Conservation (phyloP, 805 yeast species). For the Wickerhamiella sergipiensis region DNA sequence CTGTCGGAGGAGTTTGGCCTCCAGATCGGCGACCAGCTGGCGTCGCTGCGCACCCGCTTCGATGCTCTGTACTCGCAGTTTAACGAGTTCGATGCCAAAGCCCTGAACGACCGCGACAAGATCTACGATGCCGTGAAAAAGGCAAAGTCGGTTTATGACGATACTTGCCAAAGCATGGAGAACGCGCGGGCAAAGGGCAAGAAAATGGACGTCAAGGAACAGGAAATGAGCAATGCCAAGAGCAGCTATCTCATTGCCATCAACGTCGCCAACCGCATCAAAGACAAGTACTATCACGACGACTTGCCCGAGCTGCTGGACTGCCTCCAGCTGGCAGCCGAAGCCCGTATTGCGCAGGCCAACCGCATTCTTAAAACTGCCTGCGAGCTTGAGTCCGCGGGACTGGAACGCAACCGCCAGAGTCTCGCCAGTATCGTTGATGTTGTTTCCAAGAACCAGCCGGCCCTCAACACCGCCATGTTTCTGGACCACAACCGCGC, state of each 20-base stretch:
- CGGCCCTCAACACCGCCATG: slow-evolving; percentile 73
- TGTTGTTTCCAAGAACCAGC: slow-evolving; percentile 56
- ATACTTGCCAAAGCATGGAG: slow-evolving; percentile 70
- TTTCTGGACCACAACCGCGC: slow-evolving; percentile 71
- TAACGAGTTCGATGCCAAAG: slow-evolving; percentile 43
- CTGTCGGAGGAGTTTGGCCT: slow-evolving; percentile 46
- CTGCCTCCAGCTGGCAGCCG: slow-evolving; percentile 69
- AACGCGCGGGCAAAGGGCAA: slow-evolving; percentile 58
- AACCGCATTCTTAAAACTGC: slow-evolving; percentile 59
- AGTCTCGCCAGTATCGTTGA: slow-evolving; percentile 38
- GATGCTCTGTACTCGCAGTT: slow-evolving; percentile 43
- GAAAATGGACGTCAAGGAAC: slow-evolving; percentile 47
- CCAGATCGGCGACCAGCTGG: slow-evolving; percentile 49
- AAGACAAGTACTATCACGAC: slow-evolving; percentile 85
- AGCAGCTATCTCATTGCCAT: slow-evolving; percentile 70
- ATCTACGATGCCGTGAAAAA: slow-evolving; percentile 45
- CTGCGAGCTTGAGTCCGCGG: slow-evolving; percentile 42
- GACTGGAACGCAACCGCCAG: slow-evolving; percentile 31
- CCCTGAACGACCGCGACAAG: slow-evolving; percentile 34
- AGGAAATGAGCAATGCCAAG: slow-evolving; percentile 79
- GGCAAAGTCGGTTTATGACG: slow-evolving; percentile 67
- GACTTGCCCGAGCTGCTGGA: slow-evolving; percentile 87
- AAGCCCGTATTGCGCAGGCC: slow-evolving; percentile 55
- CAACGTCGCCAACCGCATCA: slow-evolving; percentile 74
- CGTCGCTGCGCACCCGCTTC: slow-evolving; percentile 38